A percentile compares a stretch with the other conserved stretches of the same genome.
Conservation (phyloP, 495 filamentous ascomycete genomes). For the Astrothelium macrocarpum region DNA sequence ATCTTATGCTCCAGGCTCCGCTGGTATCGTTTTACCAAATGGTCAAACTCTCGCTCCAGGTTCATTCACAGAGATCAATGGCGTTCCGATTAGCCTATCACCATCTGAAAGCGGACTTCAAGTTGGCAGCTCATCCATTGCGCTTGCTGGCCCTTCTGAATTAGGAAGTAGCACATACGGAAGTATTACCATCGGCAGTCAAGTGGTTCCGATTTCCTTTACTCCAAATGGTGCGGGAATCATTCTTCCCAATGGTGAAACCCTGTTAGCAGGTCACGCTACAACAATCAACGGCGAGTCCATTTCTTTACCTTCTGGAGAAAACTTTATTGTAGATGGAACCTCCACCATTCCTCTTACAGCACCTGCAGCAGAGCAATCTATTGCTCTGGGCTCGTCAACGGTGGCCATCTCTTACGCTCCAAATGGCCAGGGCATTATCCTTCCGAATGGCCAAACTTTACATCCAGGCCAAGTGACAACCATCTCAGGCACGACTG, state of each 20-base stretch:
- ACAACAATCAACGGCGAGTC: neutral
- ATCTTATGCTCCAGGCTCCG: neutral
- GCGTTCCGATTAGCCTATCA: neutral
- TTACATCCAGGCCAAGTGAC: conserved; percentile 22
- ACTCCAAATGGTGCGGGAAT: neutral
- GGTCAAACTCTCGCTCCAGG: conserved; percentile 1
- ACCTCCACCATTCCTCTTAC: neutral
- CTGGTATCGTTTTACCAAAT: neutral
- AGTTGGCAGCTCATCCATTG: conserved; percentile 6
- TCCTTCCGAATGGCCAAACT: conserved; percentile 14
- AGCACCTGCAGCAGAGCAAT: conserved; percentile 2
- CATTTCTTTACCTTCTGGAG: neutral
- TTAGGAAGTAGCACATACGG: neutral
- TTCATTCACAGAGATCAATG: neutral
- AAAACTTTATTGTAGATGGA: conserved; percentile 1
- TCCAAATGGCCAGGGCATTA: neutral
- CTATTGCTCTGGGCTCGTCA: neutral
- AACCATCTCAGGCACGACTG: conserved; percentile 20
- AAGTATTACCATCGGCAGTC: neutral
- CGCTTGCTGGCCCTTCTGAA: neutral
- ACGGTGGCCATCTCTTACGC: conserved; percentile 1
- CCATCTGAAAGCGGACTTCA: conserved; percentile 4
- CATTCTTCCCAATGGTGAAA: neutral
- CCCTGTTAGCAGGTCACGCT: neutral
- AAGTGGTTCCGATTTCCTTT: neutral